Evolutionary conservation across 768 basidiomycete genomes (phyloP), one percentile per base, ranked within the genome.

Genomic region (Calocybe gangraenosa): DNA sequence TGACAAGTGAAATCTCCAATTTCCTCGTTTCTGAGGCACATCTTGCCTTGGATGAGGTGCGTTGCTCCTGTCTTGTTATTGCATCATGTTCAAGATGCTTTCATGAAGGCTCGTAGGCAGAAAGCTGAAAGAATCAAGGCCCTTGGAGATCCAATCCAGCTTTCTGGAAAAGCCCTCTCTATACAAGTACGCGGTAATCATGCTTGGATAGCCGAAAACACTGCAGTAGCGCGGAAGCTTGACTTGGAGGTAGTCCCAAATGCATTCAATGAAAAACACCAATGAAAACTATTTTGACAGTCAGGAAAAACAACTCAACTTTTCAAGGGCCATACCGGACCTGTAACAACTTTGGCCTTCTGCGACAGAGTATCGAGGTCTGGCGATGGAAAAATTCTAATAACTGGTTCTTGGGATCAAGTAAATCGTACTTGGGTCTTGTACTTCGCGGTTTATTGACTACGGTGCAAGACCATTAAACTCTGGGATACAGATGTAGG

Each of bases 371-470:
- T 44, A 13, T 49, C 54, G 19, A 67, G 69, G 9, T 65, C 70
- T 30, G 67, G 62, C 11, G 66, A 74, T 46, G 65, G 60, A 10
- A 70, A 73, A 50, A 61, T 87, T 7, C 65, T 99, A 30, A 76
- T 98, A 51, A 92, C 89, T 35, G 93, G 89, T 17, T 93, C 93
- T 37, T 99, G 96, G 96, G 96, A 99, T 62, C 84, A 80, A 65
- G 89, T 80, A 32, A 47, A 35, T 43, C 45, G 13, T 17, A 41
- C 18, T 40, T 31, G 7, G 37, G 49, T 46, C 20, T 11, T 36
- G 23, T 10, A 17, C 31, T 9, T 15, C 34, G 14, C 19, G 25
- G 25, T 18, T 44, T 20, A 38, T 52, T 54, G 47, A 53, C 49
- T 36, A 43, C 18, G 20, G 28, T 38, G 46, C 3, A 57, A 97